Conservation (phyloP, 2,329 filamentous ascomycete genomes). For the Penicillium sp. region DNA sequence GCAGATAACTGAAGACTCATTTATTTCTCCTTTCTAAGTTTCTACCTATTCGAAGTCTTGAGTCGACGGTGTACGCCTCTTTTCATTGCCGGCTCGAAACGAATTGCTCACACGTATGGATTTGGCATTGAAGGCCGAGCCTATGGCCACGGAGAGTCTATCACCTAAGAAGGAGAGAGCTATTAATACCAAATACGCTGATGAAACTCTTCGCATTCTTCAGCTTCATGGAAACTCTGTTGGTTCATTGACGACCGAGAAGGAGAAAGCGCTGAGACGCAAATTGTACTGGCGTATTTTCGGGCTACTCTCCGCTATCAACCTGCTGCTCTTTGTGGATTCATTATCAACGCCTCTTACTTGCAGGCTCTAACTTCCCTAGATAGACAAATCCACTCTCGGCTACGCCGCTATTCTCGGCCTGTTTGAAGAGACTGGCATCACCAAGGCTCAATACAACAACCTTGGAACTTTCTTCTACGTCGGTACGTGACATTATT, state of each 20-base stretch:
- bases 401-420: conserved; percentile 44
- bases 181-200: conserved; percentile 24
- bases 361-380: neutral
- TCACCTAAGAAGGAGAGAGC: neutral
- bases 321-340: conserved; percentile 39
- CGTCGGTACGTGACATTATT: conserved; percentile 28
- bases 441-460: conserved; percentile 39
- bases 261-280: conserved; percentile 29
- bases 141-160: neutral
- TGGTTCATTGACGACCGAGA: conserved; percentile 31
- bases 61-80: neutral
- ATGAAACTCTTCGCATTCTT: conserved; percentile 38
- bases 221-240: conserved; percentile 35
- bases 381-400: conserved; percentile 44
- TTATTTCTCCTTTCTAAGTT: neutral
- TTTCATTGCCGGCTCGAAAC: neutral
- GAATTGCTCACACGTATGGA: neutral
- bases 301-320: conserved; percentile 33
- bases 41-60: too few relatives aligned
- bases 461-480: conserved; percentile 46
- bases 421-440: conserved; percentile 43
- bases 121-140: neutral
- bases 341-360: neutral
- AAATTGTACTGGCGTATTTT: conserved; percentile 38
- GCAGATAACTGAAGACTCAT: too few relatives aligned